Percentiles rank a stretch among this genome's conserved stretches.
phyloP scores from a whole-genome alignment of 345 rosid genomes.

The Euphorbia pulcherrima region DNA sequence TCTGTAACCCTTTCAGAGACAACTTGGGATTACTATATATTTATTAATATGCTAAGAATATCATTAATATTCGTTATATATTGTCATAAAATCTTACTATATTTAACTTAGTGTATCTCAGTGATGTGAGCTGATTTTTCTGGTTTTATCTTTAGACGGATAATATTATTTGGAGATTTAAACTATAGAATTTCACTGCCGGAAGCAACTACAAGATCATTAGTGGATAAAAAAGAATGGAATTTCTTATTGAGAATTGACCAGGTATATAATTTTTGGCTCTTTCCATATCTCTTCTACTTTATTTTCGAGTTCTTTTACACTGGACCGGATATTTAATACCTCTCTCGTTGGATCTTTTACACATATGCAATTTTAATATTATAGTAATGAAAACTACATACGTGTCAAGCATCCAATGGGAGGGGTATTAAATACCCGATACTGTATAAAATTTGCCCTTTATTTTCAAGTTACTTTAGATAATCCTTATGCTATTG shows the following conservation, averaged over 20 bases:
- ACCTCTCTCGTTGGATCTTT: no score
- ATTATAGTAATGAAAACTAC: no score
- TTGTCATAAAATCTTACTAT: not conserved
- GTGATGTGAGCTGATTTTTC: conserved; percentile 23
- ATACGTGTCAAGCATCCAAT: no score
- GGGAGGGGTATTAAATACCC: no score
- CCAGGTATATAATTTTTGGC: conserved; percentile 68
- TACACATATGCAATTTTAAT: no score
- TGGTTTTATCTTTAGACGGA: conserved; percentile 41
- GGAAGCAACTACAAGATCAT: conserved; percentile 46
- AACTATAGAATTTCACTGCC: conserved; percentile 73
- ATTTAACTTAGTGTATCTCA: conserved; percentile 10
- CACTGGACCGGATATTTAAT: no score
- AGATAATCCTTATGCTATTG: no score
- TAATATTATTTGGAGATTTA: conserved; percentile 71
- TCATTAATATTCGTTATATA: not conserved
- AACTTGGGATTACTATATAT: conserved; percentile 11
- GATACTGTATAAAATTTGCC: no score
- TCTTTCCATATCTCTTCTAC: no score
- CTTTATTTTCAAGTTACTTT: no score
- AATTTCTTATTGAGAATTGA: conserved; percentile 51
- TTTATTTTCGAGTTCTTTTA: no score
- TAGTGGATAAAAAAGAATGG: conserved; percentile 64
- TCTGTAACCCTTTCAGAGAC: not conserved
- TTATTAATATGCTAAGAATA: no score